phyloP scores from a whole-genome alignment of 73 alveolate genomes.

The Uronychia binucleata region DNA sequence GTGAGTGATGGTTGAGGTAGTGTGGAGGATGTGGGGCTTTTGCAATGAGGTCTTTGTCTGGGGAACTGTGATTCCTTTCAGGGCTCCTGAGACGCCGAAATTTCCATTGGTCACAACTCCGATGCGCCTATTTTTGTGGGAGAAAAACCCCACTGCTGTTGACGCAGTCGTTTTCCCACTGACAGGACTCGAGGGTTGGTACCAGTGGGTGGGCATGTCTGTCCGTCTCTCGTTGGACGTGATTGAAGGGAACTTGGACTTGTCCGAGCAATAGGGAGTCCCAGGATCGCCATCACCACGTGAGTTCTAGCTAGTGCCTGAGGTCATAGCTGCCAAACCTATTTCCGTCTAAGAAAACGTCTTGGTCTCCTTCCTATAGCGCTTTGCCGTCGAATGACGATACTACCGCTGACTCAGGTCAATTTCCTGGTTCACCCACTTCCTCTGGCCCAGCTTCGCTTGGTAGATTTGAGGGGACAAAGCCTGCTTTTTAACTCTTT shows the following conservation, averaged over 20 bases:
- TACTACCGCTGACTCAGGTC: too few species aligned
- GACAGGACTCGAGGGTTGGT: neutral
- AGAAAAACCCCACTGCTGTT: too few species aligned
- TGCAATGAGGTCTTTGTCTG: too few species aligned
- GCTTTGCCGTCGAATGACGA: neutral
- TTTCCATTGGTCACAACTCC: too few species aligned
- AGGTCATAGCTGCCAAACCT: neutral
- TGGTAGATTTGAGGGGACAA: neutral
- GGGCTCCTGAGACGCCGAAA: too few species aligned
- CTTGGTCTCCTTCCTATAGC: neutral
- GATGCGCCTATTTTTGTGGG: too few species aligned
- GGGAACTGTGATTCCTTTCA: too few species aligned
- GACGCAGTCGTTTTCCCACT: too few species aligned
- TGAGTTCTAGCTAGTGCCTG: neutral
- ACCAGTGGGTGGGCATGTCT: neutral
- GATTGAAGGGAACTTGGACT: neutral
- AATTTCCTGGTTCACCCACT: neutral
- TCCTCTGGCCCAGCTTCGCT: neutral
- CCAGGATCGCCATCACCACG: neutral
- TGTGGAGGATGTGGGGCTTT: too few species aligned
- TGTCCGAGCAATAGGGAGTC: neutral
- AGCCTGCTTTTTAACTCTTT: neutral
- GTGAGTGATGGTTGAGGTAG: too few species aligned
- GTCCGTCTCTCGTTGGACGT: neutral
- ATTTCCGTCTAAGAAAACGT: neutral